Evolutionary conservation across 163 green algal genomes (phyloP), one percentile per base, ranked within the genome.

Genomic region (Scenedesmus sp.): DNA sequence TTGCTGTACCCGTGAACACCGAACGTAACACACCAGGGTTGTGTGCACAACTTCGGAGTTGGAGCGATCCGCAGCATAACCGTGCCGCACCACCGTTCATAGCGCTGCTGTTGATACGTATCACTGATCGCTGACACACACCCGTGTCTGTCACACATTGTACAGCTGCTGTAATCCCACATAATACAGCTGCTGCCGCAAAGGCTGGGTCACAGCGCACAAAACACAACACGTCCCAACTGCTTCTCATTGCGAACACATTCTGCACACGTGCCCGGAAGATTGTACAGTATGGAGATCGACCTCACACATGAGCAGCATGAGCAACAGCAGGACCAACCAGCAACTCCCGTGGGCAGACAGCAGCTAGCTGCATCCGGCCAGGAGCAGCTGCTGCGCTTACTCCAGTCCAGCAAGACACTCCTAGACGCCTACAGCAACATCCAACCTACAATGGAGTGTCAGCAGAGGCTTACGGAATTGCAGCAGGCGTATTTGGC

Each of bases 391-490:
- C 7, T 84, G 10, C 12, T 73, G 30, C 24, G 30, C 9, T 37
- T 92, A 12, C 43, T 92, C 15, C 30, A 70, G 15, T 30, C 88
- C 3, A 78, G 43, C 80, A 83, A 89, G 56, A 44, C 78, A 44
- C 80, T 92, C 24, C 88, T 92, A 44, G 81, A 88, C 15, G 70
- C 9, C n/a, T 92, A 92, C n/a, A 83, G 80, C 44, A 49, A 49
- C 81, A 56, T 89, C 5, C 44, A 88, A 35, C 24, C 83, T 6
- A 61, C n/a, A 33, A 79, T 46, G 30, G 46, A 72, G 18, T 49
- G 33, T 42, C 68, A 81, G 51, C 33, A 92, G 68, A 42, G 53
- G 37, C 89, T 89, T 44, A 13, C 7, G 35, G 44, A 83, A 13
- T 49, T 90, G 61, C 83, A 92, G 53, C 30, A 90, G 33, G n/a